Conservation (phyloP, 2,329 filamentous ascomycete genomes). For the Colletotrichum sp. region DNA sequence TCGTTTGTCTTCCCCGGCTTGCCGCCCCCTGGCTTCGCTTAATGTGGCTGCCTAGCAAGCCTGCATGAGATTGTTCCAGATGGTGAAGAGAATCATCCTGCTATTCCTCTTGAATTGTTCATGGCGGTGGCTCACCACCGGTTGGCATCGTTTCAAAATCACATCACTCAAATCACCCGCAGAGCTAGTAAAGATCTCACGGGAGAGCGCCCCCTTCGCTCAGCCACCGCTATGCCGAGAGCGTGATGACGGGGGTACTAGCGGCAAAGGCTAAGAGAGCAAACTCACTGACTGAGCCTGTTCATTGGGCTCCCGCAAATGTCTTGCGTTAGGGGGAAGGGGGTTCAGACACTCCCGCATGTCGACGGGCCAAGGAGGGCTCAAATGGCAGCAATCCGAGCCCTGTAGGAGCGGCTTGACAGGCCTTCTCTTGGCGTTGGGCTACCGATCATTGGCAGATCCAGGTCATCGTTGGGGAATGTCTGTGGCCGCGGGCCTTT, state of each 20-base stretch:
- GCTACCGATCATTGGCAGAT: neutral
- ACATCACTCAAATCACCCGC: neutral
- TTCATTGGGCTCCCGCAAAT: neutral
- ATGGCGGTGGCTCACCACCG: neutral
- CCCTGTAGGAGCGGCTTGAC: neutral
- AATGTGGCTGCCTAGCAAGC: neutral
- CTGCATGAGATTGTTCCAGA: neutral
- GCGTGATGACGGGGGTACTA: neutral
- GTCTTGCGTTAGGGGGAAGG: neutral
- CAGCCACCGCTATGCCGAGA: slow-evolving; percentile 11
- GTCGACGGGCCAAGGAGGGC: neutral
- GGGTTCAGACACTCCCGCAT: neutral
- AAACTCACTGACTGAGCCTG: neutral
- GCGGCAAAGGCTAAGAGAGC: neutral
- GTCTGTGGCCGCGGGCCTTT: neutral
- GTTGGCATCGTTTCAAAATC: neutral
- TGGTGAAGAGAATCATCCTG: neutral
- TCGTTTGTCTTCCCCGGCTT: neutral
- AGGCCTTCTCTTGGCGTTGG: neutral
- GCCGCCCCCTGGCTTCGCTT: neutral
- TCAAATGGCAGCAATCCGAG: neutral
- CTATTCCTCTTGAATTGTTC: neutral
- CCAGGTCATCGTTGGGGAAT: neutral
- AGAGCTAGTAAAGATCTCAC: neutral
- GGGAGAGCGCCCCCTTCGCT: neutral